phyloP scores from a whole-genome alignment of 163 green algal genomes.

The Prototheca wickerhamii region DNA sequence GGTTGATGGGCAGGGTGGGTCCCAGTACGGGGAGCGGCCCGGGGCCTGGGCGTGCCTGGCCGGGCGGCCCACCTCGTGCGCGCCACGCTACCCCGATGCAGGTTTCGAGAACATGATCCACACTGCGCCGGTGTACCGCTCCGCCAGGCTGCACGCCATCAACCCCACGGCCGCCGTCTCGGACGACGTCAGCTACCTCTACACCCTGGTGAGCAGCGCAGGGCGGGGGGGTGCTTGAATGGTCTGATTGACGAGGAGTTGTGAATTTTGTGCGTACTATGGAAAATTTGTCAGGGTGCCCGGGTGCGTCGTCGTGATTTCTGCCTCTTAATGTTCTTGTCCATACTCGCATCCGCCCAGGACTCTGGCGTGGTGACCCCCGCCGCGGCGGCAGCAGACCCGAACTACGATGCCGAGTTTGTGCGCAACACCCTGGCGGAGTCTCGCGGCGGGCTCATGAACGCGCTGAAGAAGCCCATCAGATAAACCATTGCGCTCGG shows the following conservation, averaged over 20 bases:
- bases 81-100: not conserved
- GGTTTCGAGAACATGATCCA: slow-evolving; percentile 25
- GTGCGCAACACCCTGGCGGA: slow-evolving; percentile 26
- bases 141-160: slow-evolving; percentile 14
- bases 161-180: slow-evolving; percentile 30
- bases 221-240: too few relatives aligned
- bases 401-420: slow-evolving; percentile 15
- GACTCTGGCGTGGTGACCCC: slow-evolving; percentile 19
- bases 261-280: too few relatives aligned
- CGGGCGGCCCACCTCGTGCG: not conserved
- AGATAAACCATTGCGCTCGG: slow-evolving; percentile 7
- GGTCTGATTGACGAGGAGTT: too few relatives aligned
- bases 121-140: slow-evolving; percentile 22
- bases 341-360: too few relatives aligned
- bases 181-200: slow-evolving; percentile 31
- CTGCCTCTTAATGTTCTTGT: too few relatives aligned
- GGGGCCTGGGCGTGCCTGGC: not conserved
- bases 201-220: slow-evolving; percentile 21
- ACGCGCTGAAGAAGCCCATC: slow-evolving; percentile 15
- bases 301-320: too few relatives aligned
- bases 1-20: not conserved
- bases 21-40: not conserved
- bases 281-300: too few relatives aligned
- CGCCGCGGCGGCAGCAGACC: slow-evolving; percentile 19
- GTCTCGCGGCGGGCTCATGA: slow-evolving; percentile 1